Base-by-base conservation (phyloP, 2,329 filamentous ascomycete species). In the Myotisia sp. region DNA sequence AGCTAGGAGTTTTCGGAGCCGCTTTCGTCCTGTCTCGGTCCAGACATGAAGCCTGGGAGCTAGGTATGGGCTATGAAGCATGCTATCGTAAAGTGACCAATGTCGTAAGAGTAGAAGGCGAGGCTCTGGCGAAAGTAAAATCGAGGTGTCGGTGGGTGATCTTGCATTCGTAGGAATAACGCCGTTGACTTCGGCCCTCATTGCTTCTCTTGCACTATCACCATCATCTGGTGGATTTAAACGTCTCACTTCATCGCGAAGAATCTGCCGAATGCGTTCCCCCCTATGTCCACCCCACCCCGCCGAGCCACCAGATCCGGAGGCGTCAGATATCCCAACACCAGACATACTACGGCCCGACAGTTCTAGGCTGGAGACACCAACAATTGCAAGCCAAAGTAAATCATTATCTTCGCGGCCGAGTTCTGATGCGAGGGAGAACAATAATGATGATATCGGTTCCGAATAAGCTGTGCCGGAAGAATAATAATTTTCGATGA, bases 71-170 rank as follows among this genome's bases (percentile, higher is more conserved):
- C 86, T 94, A 55, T 98, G 90, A 8, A 95, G 69, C 90, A 98
- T 95, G 54, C 85, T 93, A 51, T 98, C 90, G 56, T 95, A 95
- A 9, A 98, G 65, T 46, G 84, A 93, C 90, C 90, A 98, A 54
- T 98, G 90, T 21, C 90, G 70, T 34, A 95, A 82, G 0, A 98
- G 71, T 17, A 95, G 70, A 46, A 98, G 93, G 26, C 82, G 79
- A 6, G 90, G 92, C 51, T 98, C 90, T 0, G 90, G 90, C 0
- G 86, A 93, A 24, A 98, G 64, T 14, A 86, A 76, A 45, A 98
- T 95, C 33, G 84, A 80, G 6, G 76, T 92, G 56, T 98, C 90
- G 36, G 86, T 87, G 4, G 90, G 84, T 42, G 80, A 90, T 40
- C 80, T 70, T 5, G 85, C 86, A 14, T 83, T 85, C 0, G 84